Conservation (phyloP, 2,329 filamentous ascomycete species). For the Fonsecaea multimorphosa region DNA sequence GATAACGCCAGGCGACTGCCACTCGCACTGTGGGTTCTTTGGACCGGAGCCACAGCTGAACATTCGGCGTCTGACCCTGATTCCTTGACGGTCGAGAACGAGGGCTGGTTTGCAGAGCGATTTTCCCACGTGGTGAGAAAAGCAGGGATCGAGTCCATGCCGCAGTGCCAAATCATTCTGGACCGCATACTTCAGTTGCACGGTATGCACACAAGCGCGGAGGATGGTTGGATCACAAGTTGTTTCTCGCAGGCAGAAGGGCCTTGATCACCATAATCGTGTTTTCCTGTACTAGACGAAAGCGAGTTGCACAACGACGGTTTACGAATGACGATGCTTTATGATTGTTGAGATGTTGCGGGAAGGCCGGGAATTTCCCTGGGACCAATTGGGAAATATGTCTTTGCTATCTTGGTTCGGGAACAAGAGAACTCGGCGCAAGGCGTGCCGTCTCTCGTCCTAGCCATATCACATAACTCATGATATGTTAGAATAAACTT, state of each 20-base stretch:
- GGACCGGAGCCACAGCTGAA: conserved; percentile 9
- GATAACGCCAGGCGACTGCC: neutral
- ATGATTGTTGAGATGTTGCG: too few relatives aligned
- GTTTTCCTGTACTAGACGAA: neutral
- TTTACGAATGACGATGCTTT: neutral
- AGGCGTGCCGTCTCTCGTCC: too few relatives aligned
- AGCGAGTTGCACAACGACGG: neutral
- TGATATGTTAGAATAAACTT: too few relatives aligned
- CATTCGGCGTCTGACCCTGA: neutral
- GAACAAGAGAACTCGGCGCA: too few relatives aligned
- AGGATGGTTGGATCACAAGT: neutral
- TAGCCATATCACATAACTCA: too few relatives aligned
- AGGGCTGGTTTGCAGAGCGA: neutral
- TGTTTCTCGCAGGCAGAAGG: neutral
- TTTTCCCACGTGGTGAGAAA: conserved; percentile 4
- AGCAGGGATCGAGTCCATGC: neutral
- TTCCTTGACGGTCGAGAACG: neutral
- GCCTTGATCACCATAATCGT: neutral
- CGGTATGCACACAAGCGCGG: neutral
- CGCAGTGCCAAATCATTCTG: conserved; percentile 8
- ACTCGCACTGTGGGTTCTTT: conserved; percentile 4
- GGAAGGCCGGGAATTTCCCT: neutral
- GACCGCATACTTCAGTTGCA: conserved; percentile 13
- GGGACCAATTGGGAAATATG: neutral
- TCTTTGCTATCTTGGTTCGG: too few relatives aligned